These are phyloP conservation scores for Apostasia ramifera DNA, from an alignment of 106 monocot genomes.

Conservation along the genomic window DNA sequence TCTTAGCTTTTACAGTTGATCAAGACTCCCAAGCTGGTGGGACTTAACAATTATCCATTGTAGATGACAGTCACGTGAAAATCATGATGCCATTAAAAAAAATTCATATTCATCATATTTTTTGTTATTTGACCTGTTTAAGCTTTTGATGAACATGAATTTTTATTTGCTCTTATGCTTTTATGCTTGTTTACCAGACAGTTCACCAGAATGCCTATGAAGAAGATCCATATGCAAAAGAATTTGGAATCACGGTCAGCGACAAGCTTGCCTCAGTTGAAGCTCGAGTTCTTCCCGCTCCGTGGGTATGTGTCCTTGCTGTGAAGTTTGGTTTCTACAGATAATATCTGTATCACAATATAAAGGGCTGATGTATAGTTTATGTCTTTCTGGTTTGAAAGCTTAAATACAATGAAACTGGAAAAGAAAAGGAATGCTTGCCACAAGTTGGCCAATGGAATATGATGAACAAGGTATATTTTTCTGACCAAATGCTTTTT, in stretches of 20 bases:
- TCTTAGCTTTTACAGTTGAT: background rate
- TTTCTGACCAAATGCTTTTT: background rate
- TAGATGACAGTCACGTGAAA: too few species aligned
- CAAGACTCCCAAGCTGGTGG: background rate
- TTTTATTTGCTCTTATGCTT: background rate
- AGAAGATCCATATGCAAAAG: slow-evolving; percentile 80
- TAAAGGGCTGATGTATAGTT: background rate
- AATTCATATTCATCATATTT: background rate
- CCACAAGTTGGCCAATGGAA: slow-evolving; percentile 96
- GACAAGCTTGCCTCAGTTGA: slow-evolving; percentile 71
- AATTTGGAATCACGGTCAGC: slow-evolving; percentile 76
- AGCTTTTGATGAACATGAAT: background rate
- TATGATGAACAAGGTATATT: slow-evolving; percentile 86
- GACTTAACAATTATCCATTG: background rate
- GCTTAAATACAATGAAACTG: slow-evolving; percentile 83
- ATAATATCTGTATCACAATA: background rate
- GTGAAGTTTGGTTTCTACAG: background rate
- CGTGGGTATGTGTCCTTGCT: slow-evolving; percentile 55
- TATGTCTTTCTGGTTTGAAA: slow-evolving; percentile 15
- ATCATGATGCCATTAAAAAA: too few species aligned
- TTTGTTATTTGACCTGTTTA: background rate
- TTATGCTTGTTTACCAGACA: slow-evolving; percentile 34
- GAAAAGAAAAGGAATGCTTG: slow-evolving; percentile 88
- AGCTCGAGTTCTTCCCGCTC: slow-evolving; percentile 87
- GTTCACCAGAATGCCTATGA: slow-evolving; percentile 74